Evolutionary conservation across 2,329 filamentous ascomycete genomes (phyloP).

Genomic region (Mycosphaerella arachidis): DNA sequence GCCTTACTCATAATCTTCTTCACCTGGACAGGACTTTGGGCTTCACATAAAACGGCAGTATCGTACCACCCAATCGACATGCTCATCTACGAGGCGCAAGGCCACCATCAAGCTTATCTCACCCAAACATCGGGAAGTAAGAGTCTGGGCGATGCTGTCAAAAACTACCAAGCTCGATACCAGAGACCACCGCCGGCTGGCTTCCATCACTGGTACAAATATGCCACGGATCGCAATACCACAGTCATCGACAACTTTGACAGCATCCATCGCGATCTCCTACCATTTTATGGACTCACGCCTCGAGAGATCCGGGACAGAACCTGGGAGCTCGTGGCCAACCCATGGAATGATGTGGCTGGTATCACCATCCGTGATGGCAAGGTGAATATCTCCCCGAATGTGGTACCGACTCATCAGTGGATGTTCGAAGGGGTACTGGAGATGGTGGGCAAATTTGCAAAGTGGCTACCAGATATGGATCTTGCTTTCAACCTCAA

Average conservation of each 20-base stretch:
- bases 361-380: slow-evolving; percentile 54
- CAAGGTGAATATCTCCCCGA: slow-evolving; percentile 45
- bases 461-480: slow-evolving; percentile 57
- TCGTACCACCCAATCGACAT: slow-evolving; percentile 53
- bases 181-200: slow-evolving; percentile 53
- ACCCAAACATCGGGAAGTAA: slow-evolving; percentile 45
- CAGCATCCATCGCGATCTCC: slow-evolving; percentile 53
- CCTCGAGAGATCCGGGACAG: slow-evolving; percentile 49
- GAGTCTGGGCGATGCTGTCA: slow-evolving; percentile 47
- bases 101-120: slow-evolving; percentile 47
- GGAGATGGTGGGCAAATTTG: slow-evolving; percentile 52
- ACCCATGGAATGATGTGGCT: slow-evolving; percentile 53
- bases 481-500: slow-evolving; percentile 61
- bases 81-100: slow-evolving; percentile 49
- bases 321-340: slow-evolving; percentile 50
- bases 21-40: slow-evolving; percentile 39
- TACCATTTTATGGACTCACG: slow-evolving; percentile 51
- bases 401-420: slow-evolving; percentile 51
- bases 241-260: slow-evolving; percentile 58
- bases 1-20: slow-evolving; percentile 40
- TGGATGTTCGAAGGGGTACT: slow-evolving; percentile 56
- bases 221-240: slow-evolving; percentile 49
- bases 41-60: slow-evolving; percentile 38
- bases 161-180: slow-evolving; percentile 51
- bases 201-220: slow-evolving; percentile 58